Conservation (phyloP, 192 early-diverging fungal species). For the Rhizoclosmatium globosum region DNA sequence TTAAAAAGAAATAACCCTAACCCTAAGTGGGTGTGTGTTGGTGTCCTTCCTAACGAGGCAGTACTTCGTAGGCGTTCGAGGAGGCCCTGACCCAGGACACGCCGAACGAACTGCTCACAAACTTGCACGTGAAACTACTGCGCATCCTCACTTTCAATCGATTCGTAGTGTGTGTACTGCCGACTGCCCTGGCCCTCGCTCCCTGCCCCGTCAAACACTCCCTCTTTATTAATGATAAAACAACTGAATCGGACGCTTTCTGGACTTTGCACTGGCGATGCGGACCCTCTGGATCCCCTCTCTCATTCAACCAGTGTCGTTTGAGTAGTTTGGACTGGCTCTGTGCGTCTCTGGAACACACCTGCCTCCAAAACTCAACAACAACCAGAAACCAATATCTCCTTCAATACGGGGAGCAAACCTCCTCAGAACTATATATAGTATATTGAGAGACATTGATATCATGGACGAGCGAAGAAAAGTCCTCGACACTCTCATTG, state of each 20-base stretch:
- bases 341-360: too few relatives aligned
- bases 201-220: too few relatives aligned
- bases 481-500: too few relatives aligned
- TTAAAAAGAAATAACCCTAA: background rate
- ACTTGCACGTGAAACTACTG: slow-evolving; percentile 56
- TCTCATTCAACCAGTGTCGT: too few relatives aligned
- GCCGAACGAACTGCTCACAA: slow-evolving; percentile 34
- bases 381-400: too few relatives aligned
- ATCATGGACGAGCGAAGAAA: too few relatives aligned
- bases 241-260: background rate
- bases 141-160: slow-evolving; percentile 59
- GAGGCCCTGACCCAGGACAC: slow-evolving; percentile 22
- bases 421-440: too few relatives aligned
- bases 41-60: background rate
- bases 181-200: background rate
- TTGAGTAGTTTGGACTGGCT: too few relatives aligned
- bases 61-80: slow-evolving; percentile 43
- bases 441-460: too few relatives aligned
- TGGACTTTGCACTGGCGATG: background rate
- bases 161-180: slow-evolving; percentile 48
- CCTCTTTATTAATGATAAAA: too few relatives aligned
- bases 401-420: too few relatives aligned
- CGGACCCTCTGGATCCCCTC: background rate
- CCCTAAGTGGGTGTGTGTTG: background rate
- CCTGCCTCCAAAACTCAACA: too few relatives aligned